phyloP scores from a whole-genome alignment of 495 filamentous ascomycete genomes.

The Penicillium longicatenatum region DNA sequence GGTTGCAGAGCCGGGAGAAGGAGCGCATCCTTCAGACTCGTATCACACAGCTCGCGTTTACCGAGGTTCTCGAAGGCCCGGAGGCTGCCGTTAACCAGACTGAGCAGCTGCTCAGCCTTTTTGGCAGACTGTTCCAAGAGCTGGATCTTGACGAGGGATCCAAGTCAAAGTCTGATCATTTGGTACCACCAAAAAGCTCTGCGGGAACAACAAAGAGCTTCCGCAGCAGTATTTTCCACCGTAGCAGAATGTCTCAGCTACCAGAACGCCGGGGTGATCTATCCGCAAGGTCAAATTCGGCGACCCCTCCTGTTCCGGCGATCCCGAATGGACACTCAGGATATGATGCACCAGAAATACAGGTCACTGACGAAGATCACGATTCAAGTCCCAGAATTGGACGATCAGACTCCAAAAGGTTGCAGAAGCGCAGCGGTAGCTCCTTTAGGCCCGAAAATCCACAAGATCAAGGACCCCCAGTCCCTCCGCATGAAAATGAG shows the following conservation, averaged over 20 bases:
- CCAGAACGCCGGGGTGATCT: conserved; percentile 32
- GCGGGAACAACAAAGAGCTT: conserved; percentile 71
- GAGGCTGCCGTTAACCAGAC: conserved; percentile 81
- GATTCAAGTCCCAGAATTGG: conserved; percentile 24
- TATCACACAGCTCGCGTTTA: conserved; percentile 86
- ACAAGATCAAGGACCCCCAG: conserved; percentile 18
- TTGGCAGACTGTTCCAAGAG: conserved; percentile 72
- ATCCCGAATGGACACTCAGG: conserved; percentile 19
- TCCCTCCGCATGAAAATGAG: conserved; percentile 21
- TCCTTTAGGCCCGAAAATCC: conserved; percentile 27
- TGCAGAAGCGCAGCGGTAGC: conserved; percentile 48
- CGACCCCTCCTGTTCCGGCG: conserved; percentile 22
- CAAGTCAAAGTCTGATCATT: conserved; percentile 25
- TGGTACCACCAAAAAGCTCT: conserved; percentile 66
- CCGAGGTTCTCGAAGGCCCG: conserved; percentile 80
- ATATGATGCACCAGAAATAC: conserved; percentile 48
- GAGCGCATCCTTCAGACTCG: conserved; percentile 84
- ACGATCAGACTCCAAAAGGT: conserved; percentile 45
- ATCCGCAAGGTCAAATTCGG: conserved; percentile 11
- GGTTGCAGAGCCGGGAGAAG: conserved; percentile 76
- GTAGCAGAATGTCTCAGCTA: conserved; percentile 43
- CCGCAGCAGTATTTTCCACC: conserved; percentile 73
- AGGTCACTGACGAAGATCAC: conserved; percentile 49
- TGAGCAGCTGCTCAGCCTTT: conserved; percentile 80
- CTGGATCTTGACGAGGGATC: conserved; percentile 37